Percentiles rank a stretch among this genome's conserved stretches.
phyloP scores from a whole-genome alignment of 129 eudicot genomes.

The Deinandra increscens region DNA sequence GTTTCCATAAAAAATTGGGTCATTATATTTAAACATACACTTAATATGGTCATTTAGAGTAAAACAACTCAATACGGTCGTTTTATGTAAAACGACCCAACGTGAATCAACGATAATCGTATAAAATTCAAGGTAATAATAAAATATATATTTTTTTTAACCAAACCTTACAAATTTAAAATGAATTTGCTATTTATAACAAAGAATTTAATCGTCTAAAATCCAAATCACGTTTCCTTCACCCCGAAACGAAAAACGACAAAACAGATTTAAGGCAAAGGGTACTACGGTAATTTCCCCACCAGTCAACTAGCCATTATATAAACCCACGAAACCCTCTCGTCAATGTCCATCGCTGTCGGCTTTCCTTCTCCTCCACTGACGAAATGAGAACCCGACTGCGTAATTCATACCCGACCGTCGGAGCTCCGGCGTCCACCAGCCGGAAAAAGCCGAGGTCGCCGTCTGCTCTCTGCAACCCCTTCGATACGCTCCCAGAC shows the following conservation, averaged over 20 bases:
- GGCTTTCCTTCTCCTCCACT: not conserved
- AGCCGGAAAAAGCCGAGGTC: slow-evolving; percentile 24
- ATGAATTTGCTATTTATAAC: not conserved
- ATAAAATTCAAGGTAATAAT: too few species aligned
- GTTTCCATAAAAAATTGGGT: too few species aligned
- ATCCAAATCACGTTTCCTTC: not conserved
- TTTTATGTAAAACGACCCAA: too few species aligned
- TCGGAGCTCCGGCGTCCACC: slow-evolving; percentile 15
- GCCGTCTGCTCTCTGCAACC: slow-evolving; percentile 9
- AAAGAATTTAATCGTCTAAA: slow-evolving; percentile 2
- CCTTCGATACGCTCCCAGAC: slow-evolving; percentile 42
- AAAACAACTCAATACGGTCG: too few species aligned
- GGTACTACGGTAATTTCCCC: not conserved
- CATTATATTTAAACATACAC: too few species aligned
- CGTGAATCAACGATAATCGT: too few species aligned
- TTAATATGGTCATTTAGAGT: too few species aligned
- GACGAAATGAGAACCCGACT: slow-evolving; percentile 61
- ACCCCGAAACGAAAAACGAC: not conserved
- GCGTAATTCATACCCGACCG: slow-evolving; percentile 44
- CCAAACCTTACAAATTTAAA: not conserved
- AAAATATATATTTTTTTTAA: too few species aligned
- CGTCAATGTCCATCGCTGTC: slow-evolving; percentile 8
- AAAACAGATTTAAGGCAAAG: not conserved
- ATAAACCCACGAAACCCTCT: slow-evolving; percentile 5
- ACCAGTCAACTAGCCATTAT: not conserved